Evolutionary conservation across 352 stramenopile genomes (phyloP), one percentile per base, ranked within the genome.

Genomic region (Phytophthora hybrid): DNA sequence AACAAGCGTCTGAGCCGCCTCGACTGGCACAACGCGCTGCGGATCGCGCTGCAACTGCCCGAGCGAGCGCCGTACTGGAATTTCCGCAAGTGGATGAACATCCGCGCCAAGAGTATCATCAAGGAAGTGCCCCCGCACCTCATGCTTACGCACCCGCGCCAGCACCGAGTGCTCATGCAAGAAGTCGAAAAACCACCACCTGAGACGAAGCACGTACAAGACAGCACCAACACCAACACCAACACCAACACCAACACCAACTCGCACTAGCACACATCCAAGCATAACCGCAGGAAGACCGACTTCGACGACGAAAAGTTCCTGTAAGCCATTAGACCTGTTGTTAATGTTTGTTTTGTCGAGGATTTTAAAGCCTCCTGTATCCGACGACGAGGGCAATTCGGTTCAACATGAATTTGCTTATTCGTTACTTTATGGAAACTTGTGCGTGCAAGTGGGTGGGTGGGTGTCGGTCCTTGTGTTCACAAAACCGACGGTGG

Each of bases 11-110:
- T 95, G 71, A 93, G 86, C 66, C 86, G 84, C n/a, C 74, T 88
- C 21, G 89, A 96, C 71, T 95, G 89, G 89, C 76, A 88, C 71
- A 92, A 92, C 54, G 89, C 89, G 34, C 79, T 96, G 18, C 77
- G 71, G 0, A 69, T 82, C 51, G 73, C 89, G 57, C 74, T 96
- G 60, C 73, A 89, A 64, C 72, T 93, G 41, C 78, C 76, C 14
- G 88, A 96, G 69, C 82, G 81, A 47, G 80, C 85, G 58, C 69
- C 88, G 8, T 96, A 96, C 75, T 96, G 89, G 89, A 93, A 92
- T 71, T 96, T 96, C 72, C 89, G 89, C 75, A 93, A 94, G 74
- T 94, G 88, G 86, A 91, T 96, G 84, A 83, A 88, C 59, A 82
- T 92, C 31, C 88, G 89, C 63, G 89, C 84, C 4, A 79, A 78